Evolutionary conservation across 441 rosid species (phyloP).

Genomic region (Aquilaria agallochum): DNA sequence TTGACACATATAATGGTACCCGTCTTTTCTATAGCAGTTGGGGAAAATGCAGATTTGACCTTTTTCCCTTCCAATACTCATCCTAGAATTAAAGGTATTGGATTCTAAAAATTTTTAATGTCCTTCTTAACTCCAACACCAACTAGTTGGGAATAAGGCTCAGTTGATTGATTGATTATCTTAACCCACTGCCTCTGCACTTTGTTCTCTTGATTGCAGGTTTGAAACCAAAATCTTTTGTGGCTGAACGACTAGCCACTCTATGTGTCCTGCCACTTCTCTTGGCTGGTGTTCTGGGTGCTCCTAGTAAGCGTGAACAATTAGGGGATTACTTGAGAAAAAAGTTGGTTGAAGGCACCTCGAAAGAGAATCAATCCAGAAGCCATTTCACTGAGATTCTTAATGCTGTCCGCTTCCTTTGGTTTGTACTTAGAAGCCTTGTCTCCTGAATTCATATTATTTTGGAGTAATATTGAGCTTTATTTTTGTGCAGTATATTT

Average conservation of each 20-base stretch:
- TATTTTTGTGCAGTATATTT: conserved; percentile 57
- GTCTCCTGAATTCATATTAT: conserved; percentile 4
- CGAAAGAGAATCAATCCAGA: conserved; percentile 48
- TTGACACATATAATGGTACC: conserved; percentile 76
- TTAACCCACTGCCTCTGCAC: not conserved
- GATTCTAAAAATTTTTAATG: conserved; percentile 10
- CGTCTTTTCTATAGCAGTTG: conserved; percentile 72
- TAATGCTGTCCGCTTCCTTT: conserved; percentile 82
- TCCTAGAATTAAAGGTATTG: conserved; percentile 63
- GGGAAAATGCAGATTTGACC: conserved; percentile 65
- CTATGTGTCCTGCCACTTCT: conserved; percentile 78
- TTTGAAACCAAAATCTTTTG: conserved; percentile 68
- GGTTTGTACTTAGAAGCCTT: conserved; percentile 38
- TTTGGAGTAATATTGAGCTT: conserved; percentile 16
- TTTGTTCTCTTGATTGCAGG: conserved; percentile 38
- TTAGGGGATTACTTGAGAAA: conserved; percentile 66
- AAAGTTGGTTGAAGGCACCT: conserved; percentile 48
- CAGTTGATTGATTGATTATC: no score
- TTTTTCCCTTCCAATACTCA: conserved; percentile 50
- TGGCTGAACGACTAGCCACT: conserved; percentile 65
- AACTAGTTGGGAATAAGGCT: no score
- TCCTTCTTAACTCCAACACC: not conserved
- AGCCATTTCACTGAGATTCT: conserved; percentile 49
- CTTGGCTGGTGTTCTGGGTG: conserved; percentile 88
- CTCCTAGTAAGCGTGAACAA: conserved; percentile 59